Evolutionary conservation across 2,329 filamentous ascomycete species (phyloP).

Genomic region (Alternaria postmessia): DNA sequence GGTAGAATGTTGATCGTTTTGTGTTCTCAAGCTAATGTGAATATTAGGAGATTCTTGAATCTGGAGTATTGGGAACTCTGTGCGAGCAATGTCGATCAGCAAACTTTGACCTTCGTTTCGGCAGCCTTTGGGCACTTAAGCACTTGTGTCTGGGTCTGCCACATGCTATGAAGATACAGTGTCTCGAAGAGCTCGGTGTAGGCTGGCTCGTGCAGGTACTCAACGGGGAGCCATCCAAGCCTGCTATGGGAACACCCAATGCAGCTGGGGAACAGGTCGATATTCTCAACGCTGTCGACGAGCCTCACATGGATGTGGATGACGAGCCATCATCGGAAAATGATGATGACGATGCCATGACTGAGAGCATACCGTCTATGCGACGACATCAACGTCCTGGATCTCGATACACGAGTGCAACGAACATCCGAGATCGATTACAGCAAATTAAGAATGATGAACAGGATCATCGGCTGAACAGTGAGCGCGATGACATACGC

Average conservation of each 20-base stretch:
- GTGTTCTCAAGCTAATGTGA: conserved; percentile 18
- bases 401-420: conserved; percentile 48
- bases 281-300: conserved; percentile 62
- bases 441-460: conserved; percentile 68
- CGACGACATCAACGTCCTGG: conserved; percentile 47
- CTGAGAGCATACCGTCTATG: conserved; percentile 54
- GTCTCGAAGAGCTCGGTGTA: conserved; percentile 78
- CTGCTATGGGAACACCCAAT: conserved; percentile 64
- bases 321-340: conserved; percentile 48
- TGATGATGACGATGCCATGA: conserved; percentile 59
- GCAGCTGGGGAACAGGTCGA: conserved; percentile 68
- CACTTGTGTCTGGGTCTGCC: conserved; percentile 80
- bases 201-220: conserved; percentile 85
- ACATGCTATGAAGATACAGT: conserved; percentile 76
- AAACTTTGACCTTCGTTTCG: conserved; percentile 80
- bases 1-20: conserved; percentile 45
- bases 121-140: conserved; percentile 93
- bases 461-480: conserved; percentile 70
- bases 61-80: conserved; percentile 76
- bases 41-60: conserved; percentile 69
- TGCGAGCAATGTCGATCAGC: conserved; percentile 85
- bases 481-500: conserved; percentile 78
- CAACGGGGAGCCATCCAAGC: conserved; percentile 61
- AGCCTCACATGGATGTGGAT: conserved; percentile 54
- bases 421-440: conserved; percentile 51